phyloP scores from a whole-genome alignment of 495 filamentous ascomycete genomes.

The Cudoniella acicularis region DNA sequence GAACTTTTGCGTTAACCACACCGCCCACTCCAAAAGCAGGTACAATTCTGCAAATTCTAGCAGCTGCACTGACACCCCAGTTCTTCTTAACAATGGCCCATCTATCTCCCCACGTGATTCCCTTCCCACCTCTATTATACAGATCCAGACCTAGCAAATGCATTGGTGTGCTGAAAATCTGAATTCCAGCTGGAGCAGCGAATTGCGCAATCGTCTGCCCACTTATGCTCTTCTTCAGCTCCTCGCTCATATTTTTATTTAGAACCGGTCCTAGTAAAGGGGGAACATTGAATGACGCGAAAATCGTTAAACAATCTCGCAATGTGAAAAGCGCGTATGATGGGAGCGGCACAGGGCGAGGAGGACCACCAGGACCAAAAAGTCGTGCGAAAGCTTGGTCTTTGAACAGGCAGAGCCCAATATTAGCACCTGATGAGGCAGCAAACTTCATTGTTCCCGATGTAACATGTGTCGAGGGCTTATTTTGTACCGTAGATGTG shows the following conservation, averaged over 20 bases:
- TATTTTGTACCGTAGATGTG: slow-evolving; percentile 58
- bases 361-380: slow-evolving; percentile 60
- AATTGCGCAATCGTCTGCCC: slow-evolving; percentile 72
- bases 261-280: slow-evolving; percentile 68
- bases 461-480: slow-evolving; percentile 56
- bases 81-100: slow-evolving; percentile 64
- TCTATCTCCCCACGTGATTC: slow-evolving; percentile 53
- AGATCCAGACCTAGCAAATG: slow-evolving; percentile 86
- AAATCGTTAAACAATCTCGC: slow-evolving; percentile 88
- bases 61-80: slow-evolving; percentile 71
- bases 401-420: slow-evolving; percentile 89
- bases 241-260: slow-evolving; percentile 47
- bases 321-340: slow-evolving; percentile 78
- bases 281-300: slow-evolving; percentile 90
- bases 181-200: slow-evolving; percentile 72
- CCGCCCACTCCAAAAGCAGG: slow-evolving; percentile 93
- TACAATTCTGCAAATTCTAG: slow-evolving; percentile 85
- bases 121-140: slow-evolving; percentile 66
- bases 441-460: slow-evolving; percentile 78
- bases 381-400: slow-evolving; percentile 81
- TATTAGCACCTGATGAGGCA: slow-evolving; percentile 78
- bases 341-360: slow-evolving; percentile 52
- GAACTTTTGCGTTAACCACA: slow-evolving; percentile 76
- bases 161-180: slow-evolving; percentile 79
- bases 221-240: slow-evolving; percentile 32